Evolutionary conservation across 139 green algal species (phyloP), one percentile per base, ranked within the genome.

Genomic region (Mesotaenium endlicherianum): DNA sequence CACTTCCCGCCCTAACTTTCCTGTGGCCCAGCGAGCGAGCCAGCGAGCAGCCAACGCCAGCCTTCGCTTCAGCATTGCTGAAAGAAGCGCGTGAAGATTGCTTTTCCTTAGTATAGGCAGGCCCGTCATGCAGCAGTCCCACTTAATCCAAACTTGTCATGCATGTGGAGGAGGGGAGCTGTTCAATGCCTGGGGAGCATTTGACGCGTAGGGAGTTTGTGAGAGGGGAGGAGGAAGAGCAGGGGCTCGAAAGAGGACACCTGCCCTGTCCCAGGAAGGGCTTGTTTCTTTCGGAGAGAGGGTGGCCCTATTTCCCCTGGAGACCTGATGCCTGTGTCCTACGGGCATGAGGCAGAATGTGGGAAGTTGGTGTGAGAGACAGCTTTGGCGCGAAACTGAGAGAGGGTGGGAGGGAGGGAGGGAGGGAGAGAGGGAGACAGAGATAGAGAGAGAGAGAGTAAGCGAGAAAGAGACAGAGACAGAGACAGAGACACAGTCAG

Each of bases 161-260:
- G 53, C 20, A 64, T 64, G 20, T 64, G 20, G 26, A 64, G 53
- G 26, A 64, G 26, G 20, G 20, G 20, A 34, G 26, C 26, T 72
- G 20, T 64, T 64, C 26, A 64, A 20, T 72, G 60, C 6, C 11
- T 11, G 41, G 41, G 20, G 60, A 72, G 60, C 60, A 38, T 38
- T 70, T 82, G 11, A 39, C 17, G 36, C 47, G 5, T 8, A 82
- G 47, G 16, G 72, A 36, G n/a, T 70, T 30, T 5, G 47, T 20
- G 4, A n/a, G 75, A 5, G 8, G 75, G 75, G 44, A 82, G 75
- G 47, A 26, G 36, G 75, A 82, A 39, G 16, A 82, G 43, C 45
- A 20, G 41, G 5, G 75, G 72, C 17, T 82, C 75, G 4, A 82
- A 38, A 20, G 72, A 42, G 8, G 75, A 82, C 11, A 82, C 47